A percentile compares a stretch with the other conserved stretches of the same genome.
These are phyloP conservation scores for Auricularia sp. DNA, from an alignment of 768 basidiomycete genomes.

Conservation along the genomic window DNA sequence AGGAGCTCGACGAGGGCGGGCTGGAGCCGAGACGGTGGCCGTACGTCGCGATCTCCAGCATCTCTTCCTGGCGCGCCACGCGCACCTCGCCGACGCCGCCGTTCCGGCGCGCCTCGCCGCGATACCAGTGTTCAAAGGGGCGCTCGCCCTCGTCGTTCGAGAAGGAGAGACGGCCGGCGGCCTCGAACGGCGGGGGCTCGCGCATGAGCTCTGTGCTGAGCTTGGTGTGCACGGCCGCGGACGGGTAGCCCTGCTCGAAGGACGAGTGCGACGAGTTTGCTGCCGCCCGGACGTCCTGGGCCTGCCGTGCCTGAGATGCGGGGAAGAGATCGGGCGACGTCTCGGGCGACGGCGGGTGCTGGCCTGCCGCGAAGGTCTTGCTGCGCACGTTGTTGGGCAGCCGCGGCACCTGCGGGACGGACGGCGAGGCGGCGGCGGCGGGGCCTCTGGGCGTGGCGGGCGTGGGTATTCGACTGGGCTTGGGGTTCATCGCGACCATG, in stretches of 20 bases:
- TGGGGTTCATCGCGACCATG: constrained; percentile 19
- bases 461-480: constrained; percentile 40
- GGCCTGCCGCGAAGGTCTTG: neutral
- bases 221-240: neutral
- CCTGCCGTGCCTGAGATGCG: neutral
- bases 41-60: constrained; percentile 82
- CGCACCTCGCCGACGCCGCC: constrained; percentile 82
- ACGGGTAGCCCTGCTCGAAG: neutral
- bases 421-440: constrained; percentile 5
- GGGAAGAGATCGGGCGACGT: constrained; percentile 9
- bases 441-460: neutral
- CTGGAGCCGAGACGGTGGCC: constrained; percentile 45
- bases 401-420: constrained; percentile 2
- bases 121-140: constrained; percentile 86
- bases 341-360: constrained; percentile 9
- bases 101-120: constrained; percentile 76
- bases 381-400: constrained; percentile 4
- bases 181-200: constrained; percentile 9
- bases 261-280: neutral
- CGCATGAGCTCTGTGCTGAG: constrained; percentile 5
- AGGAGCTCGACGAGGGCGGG: constrained; percentile 17
- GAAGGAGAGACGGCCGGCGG: neutral
- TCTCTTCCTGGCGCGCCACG: constrained; percentile 65
- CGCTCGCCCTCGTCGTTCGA: constrained; percentile 59
- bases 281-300: neutral